Conservation (phyloP, 2,329 filamentous ascomycete species). For the Fusarium irregulare region DNA sequence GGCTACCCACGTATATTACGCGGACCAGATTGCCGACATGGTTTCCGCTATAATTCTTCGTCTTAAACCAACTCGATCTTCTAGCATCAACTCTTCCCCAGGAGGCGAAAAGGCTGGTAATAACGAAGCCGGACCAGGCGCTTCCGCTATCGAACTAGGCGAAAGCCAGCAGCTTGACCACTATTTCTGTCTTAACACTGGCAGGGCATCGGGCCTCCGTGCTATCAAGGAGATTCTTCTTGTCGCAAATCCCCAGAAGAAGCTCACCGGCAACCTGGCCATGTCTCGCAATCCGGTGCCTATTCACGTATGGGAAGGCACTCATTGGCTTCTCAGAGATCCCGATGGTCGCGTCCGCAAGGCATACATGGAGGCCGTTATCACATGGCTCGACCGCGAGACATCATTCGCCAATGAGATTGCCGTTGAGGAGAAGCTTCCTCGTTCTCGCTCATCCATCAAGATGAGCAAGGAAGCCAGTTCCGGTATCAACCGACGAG, state of each 20-base stretch:
- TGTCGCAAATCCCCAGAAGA: conserved; percentile 78
- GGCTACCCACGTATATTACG: conserved; percentile 95
- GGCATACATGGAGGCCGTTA: conserved; percentile 85
- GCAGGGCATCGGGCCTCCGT: conserved; percentile 75
- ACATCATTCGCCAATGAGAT: conserved; percentile 74
- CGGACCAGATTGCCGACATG: conserved; percentile 96
- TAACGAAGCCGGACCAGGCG: conserved; percentile 50
- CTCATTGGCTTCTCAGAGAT: conserved; percentile 90
- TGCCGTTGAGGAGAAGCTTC: conserved; percentile 66
- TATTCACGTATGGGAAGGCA: conserved; percentile 93
- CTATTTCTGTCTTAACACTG: conserved; percentile 64
- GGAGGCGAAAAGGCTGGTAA: conserved; percentile 60
- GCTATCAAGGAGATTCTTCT: conserved; percentile 85
- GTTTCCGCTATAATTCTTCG: conserved; percentile 81
- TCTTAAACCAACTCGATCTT: conserved; percentile 72
- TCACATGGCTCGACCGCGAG: conserved; percentile 88
- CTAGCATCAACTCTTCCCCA: conserved; percentile 58
- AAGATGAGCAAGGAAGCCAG: conserved; percentile 57
- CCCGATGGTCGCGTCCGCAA: conserved; percentile 80
- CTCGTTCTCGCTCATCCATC: conserved; percentile 57
- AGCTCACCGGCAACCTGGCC: conserved; percentile 67
- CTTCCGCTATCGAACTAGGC: conserved; percentile 54
- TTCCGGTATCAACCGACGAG: conserved; percentile 64
- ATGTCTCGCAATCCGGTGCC: conserved; percentile 80
- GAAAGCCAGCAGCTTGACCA: conserved; percentile 62